Evolutionary conservation across 208 protist genomes (phyloP).

Genomic region (Crithidia mellificae): DNA sequence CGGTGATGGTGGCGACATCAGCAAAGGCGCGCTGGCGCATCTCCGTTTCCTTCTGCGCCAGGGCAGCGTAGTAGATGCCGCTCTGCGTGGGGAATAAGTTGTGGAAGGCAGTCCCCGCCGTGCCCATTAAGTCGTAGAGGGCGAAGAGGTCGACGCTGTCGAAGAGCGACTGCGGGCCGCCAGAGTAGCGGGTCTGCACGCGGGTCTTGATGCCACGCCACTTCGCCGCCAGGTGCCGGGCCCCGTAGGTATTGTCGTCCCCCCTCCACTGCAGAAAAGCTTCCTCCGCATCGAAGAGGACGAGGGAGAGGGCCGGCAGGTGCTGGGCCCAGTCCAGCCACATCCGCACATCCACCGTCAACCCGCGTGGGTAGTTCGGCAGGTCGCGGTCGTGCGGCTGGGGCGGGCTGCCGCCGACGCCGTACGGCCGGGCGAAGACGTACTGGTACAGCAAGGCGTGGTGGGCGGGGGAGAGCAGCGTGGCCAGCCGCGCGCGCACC

Average conservation of each 20-base stretch:
- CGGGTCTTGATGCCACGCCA: constrained; percentile 29
- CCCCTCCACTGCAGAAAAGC: constrained; percentile 82
- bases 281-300: constrained; percentile 95
- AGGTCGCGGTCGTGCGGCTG: background rate
- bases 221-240: constrained; percentile 75
- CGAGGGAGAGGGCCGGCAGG: constrained; percentile 60
- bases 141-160: constrained; percentile 75
- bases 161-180: constrained; percentile 33
- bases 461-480: constrained; percentile 45
- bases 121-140: constrained; percentile 85
- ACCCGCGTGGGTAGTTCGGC: constrained; percentile 1
- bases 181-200: constrained; percentile 34
- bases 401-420: background rate
- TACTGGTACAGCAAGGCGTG: constrained; percentile 47
- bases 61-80: constrained; percentile 42
- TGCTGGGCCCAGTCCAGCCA: constrained; percentile 49
- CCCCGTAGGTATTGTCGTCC: constrained; percentile 92
- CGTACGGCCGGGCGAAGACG: constrained; percentile 33
- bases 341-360: constrained; percentile 27
- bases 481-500: constrained; percentile 23
- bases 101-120: constrained; percentile 43
- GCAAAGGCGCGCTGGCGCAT: constrained; percentile 21
- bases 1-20: constrained; percentile 17
- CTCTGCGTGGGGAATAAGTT: constrained; percentile 73
- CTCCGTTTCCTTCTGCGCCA: constrained; percentile 42